phyloP scores from a whole-genome alignment of 2,329 filamentous ascomycete species.

The Sclerotinia subarctica region DNA sequence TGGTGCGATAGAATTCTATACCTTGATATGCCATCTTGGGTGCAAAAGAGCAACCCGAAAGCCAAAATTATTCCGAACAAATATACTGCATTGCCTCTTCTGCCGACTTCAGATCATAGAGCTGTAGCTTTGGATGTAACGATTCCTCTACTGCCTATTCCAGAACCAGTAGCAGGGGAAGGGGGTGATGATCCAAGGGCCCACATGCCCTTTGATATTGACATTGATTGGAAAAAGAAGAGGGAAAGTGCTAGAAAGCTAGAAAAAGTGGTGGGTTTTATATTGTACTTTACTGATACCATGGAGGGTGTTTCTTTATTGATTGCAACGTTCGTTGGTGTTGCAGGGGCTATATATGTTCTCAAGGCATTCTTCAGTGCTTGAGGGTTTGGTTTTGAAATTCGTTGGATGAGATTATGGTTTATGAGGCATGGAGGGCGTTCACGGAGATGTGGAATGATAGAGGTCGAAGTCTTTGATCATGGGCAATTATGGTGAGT shows the following conservation, averaged over 20 bases:
- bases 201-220: slow-evolving; percentile 55
- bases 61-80: slow-evolving; percentile 53
- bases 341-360: slow-evolving; percentile 34
- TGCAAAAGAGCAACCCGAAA: slow-evolving; percentile 38
- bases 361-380: slow-evolving; percentile 24
- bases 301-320: slow-evolving; percentile 36
- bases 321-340: slow-evolving; percentile 34
- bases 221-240: slow-evolving; percentile 53
- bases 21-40: slow-evolving; percentile 58
- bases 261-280: slow-evolving; percentile 57
- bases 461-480: not conserved
- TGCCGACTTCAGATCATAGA: slow-evolving; percentile 83
- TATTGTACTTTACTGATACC: slow-evolving; percentile 44
- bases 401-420: not conserved
- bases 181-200: slow-evolving; percentile 41
- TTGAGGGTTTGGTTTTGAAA: not conserved
- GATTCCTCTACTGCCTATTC: slow-evolving; percentile 55
- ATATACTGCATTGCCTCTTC: slow-evolving; percentile 74
- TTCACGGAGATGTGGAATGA: not conserved
- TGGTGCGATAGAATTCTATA: slow-evolving; percentile 94
- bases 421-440: not conserved
- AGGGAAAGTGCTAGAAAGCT: slow-evolving; percentile 53
- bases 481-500: not conserved
- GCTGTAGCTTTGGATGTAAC: slow-evolving; percentile 70
- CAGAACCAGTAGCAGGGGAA: slow-evolving; percentile 38